Evolutionary conservation across 192 early-diverging fungal genomes (phyloP), one percentile per base, ranked within the genome.

Genomic region (Gigaspora rosea): DNA sequence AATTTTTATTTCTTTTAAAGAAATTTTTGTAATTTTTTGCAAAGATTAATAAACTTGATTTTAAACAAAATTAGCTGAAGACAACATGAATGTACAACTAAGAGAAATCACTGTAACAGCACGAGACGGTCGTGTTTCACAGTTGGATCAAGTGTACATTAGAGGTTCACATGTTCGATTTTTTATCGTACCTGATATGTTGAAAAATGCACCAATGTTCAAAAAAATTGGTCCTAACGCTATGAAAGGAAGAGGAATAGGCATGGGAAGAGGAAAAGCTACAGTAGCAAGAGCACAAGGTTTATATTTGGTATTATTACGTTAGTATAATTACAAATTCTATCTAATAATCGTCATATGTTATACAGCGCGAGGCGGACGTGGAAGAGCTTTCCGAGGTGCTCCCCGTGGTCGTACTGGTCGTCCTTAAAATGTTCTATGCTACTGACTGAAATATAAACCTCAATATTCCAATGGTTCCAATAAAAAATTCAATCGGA

Each of bases 71-170:
- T 47, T 71, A 90, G 92, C 94, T 61, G 97, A 99, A 84, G 97
- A 99, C 86, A 99, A 98, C 85, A 99, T 99, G 97, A 99, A 99
- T 79, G 92, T 98, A 51, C 97, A 98, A 86, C 88, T 99, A 75
- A 92, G 90, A 78, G 94, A 98, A 74, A 95, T 99, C 71, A 94
- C 93, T 36, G 94, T 96, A 54, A 97, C 96, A 5, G 89, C 87
- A 77, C 90, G 96, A 51, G 97, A 99, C 80, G 97, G 97, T 22
- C 91, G 93, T 64, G 90, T 94, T 41, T 87, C 91, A 76, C 95
- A 97, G 77, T 83, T 99, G 81, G 95, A 98, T 81, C 96, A 97
- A 82, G 95, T 98, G 50, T 99, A 95, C 78, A 90, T 97, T 81
- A 92, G 97, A 71, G 97, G 97, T 33, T 95, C 94, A 58, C 90